These are phyloP conservation scores for Leonotis leonurus DNA, from an alignment of 257 asterid genomes.

Conservation along the genomic window DNA sequence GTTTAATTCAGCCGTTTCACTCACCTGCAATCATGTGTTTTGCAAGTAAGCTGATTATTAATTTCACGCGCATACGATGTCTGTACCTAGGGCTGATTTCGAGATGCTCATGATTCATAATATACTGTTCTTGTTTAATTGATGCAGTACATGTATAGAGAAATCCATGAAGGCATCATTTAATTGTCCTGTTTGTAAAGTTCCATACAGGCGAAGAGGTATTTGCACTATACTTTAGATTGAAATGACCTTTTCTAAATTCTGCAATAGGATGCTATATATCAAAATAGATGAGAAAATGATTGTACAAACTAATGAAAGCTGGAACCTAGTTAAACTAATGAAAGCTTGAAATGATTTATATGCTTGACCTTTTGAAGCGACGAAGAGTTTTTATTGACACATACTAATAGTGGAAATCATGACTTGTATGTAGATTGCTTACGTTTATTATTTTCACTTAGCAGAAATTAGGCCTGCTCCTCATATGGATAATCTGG, in stretches of 20 bases:
- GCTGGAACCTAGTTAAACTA: not conserved
- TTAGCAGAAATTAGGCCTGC: conserved; percentile 78
- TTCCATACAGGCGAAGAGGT: conserved; percentile 92
- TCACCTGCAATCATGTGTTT: conserved; percentile 86
- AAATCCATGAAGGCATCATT: conserved; percentile 74
- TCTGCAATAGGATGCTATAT: not conserved
- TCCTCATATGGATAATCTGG: conserved; percentile 94
- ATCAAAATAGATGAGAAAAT: not conserved
- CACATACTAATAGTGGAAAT: not conserved
- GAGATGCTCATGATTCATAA: not conserved
- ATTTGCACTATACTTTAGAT: not conserved
- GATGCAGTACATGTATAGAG: conserved; percentile 62
- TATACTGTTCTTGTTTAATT: not conserved
- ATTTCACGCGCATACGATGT: not conserved
- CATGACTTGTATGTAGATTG: not conserved
- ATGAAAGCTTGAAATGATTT: not conserved
- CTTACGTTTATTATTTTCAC: not conserved
- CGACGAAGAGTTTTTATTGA: not conserved
- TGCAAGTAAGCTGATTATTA: conserved; percentile 57
- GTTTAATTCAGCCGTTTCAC: conserved; percentile 67
- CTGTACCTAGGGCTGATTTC: not conserved
- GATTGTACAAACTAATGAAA: not conserved
- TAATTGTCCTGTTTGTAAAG: conserved; percentile 84
- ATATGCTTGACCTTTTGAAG: not conserved
- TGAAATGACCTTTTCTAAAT: not conserved